phyloP scores from a whole-genome alignment of 257 asterid genomes.

The Lithospermum erythrorhizon region DNA sequence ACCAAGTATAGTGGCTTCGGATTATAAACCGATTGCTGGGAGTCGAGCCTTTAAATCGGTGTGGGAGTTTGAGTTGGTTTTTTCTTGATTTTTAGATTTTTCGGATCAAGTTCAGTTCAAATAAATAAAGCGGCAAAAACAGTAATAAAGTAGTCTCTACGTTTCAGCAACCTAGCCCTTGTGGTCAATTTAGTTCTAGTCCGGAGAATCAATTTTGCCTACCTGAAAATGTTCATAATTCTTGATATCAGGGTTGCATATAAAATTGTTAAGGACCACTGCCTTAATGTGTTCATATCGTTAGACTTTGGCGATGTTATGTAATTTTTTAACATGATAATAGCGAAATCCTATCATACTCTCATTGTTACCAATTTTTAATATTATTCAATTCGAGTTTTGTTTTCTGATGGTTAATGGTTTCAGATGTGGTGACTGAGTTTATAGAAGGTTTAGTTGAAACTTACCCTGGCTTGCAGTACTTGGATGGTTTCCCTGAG shows the following conservation, averaged over 20 bases:
- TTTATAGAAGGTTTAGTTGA: constrained; percentile 92
- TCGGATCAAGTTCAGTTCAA: no score
- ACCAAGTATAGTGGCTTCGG: neutral
- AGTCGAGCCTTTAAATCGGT: neutral
- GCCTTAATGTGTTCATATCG: neutral
- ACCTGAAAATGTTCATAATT: neutral
- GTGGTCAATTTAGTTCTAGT: no score
- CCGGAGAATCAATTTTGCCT: neutral
- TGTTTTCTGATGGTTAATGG: constrained; percentile 8
- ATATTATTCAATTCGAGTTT: neutral
- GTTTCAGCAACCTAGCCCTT: no score
- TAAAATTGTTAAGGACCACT: neutral
- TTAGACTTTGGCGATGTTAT: neutral
- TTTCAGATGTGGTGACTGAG: constrained; percentile 92
- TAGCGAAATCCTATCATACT: neutral
- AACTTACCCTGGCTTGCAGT: constrained; percentile 88
- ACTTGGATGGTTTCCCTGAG: constrained; percentile 92
- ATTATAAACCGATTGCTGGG: neutral
- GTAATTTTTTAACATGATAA: neutral
- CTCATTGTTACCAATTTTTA: neutral
- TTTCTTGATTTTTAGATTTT: neutral
- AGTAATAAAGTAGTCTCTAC: no score
- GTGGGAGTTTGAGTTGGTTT: constrained; percentile 1
- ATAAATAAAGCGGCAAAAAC: no score
- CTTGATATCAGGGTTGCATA: neutral